A percentile compares a stretch with the other conserved stretches of the same genome.
These are phyloP conservation scores for Curvularia spicifera DNA, from an alignment of 2,329 filamentous ascomycete genomes.

Conservation along the genomic window DNA sequence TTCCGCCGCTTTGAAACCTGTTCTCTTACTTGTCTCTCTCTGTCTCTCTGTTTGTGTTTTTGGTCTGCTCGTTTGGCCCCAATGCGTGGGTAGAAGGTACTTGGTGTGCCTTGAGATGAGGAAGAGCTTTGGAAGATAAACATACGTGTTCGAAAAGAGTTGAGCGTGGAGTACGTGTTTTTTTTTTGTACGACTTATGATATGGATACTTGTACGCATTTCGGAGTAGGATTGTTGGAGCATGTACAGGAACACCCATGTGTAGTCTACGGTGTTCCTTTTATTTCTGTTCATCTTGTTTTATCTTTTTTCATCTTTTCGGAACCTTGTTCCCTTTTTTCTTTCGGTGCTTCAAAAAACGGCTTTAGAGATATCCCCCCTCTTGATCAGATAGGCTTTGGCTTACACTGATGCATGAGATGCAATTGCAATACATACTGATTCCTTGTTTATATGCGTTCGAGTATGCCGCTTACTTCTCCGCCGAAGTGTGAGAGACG, in stretches of 20 bases:
- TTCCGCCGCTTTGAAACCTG: not conserved
- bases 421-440: not conserved
- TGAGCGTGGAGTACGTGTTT: not conserved
- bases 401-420: not conserved
- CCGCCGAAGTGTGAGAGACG: not conserved
- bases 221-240: not conserved
- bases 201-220: not conserved
- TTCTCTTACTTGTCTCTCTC: not conserved
- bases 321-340: not conserved
- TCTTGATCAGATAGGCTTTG: not conserved
- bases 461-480: not conserved
- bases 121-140: not conserved
- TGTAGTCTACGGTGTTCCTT: not conserved
- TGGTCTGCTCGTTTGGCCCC: not conserved
- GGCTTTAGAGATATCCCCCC: slow-evolving; percentile 18
- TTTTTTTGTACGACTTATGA: not conserved
- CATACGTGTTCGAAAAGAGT: not conserved
- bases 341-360: not conserved
- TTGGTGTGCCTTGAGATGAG: not conserved
- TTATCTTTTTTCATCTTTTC: too few species aligned
- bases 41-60: not conserved
- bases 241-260: not conserved
- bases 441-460: not conserved
- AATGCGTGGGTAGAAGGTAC: too few species aligned
- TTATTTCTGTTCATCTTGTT: too few species aligned